A percentile compares a stretch with the other conserved stretches of the same genome.
Evolutionary conservation across 306 rosid species (phyloP).

Genomic region (Vigna nakashimae): DNA sequence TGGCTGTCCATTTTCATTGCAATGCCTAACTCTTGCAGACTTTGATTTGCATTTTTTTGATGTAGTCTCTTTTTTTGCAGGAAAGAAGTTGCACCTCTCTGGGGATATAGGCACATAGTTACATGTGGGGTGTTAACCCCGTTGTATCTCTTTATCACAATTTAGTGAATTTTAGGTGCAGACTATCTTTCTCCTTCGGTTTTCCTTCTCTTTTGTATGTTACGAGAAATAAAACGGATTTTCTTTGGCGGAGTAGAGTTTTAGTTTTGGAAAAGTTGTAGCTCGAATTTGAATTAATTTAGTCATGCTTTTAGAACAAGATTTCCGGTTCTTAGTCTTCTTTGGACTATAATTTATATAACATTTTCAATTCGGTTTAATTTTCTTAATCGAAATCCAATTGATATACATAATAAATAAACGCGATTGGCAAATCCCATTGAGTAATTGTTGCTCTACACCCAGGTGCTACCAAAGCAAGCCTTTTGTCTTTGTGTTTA

Average conservation of each 20-base stretch:
- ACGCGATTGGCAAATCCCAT: too few species aligned
- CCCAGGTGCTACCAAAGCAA: too few species aligned
- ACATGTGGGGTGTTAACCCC: slow-evolving; percentile 36
- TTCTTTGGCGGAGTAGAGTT: slow-evolving; percentile 45
- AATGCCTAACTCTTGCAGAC: background rate
- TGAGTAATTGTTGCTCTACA: too few species aligned
- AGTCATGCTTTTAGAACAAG: background rate
- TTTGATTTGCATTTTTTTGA: background rate
- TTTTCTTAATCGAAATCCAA: too few species aligned
- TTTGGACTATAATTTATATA: too few species aligned
- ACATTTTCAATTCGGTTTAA: too few species aligned
- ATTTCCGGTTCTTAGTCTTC: too few species aligned
- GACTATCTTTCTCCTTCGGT: slow-evolving; percentile 27
- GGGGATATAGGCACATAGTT: slow-evolving; percentile 24
- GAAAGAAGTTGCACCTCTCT: background rate
- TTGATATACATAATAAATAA: too few species aligned
- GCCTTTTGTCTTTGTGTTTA: too few species aligned
- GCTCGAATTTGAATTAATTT: slow-evolving; percentile 33
- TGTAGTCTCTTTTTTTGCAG: background rate
- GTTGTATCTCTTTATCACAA: slow-evolving; percentile 34
- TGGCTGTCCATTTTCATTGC: background rate
- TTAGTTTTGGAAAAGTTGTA: slow-evolving; percentile 41
- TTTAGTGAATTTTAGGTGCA: slow-evolving; percentile 46
- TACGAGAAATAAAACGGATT: slow-evolving; percentile 54
- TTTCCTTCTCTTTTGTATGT: slow-evolving; percentile 11